Evolutionary conservation across 2,329 filamentous ascomycete species (phyloP).

Genomic region (Xylariaceae sp.): DNA sequence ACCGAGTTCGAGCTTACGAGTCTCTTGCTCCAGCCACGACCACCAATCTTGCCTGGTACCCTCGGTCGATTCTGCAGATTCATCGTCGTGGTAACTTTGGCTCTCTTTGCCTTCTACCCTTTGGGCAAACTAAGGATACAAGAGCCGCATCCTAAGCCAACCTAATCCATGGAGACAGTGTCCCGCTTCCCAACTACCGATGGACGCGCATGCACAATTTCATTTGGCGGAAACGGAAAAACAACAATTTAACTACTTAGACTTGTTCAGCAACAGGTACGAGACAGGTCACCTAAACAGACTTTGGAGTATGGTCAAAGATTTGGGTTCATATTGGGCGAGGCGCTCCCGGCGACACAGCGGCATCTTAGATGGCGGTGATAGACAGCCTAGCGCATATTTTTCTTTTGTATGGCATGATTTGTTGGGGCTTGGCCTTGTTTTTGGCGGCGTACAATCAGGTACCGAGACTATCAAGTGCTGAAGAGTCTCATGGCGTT

Average conservation of each 20-base stretch:
- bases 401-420: slow-evolving; percentile 15
- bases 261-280: slow-evolving; percentile 1
- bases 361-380: not conserved
- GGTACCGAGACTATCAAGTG: slow-evolving; percentile 59
- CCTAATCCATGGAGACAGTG: not conserved
- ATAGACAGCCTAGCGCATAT: slow-evolving; percentile 6
- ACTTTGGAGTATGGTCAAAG: slow-evolving; percentile 2
- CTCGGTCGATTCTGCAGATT: slow-evolving; percentile 28
- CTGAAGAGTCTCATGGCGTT: slow-evolving; percentile 59
- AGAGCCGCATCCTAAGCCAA: not conserved
- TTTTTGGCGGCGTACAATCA: slow-evolving; percentile 38
- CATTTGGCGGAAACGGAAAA: not conserved
- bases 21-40: slow-evolving; percentile 34
- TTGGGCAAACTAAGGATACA: slow-evolving; percentile 16
- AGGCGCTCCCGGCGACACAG: not conserved
- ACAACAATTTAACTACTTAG: not conserved
- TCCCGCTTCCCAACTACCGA: not conserved
- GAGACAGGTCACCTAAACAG: not conserved
- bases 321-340: not conserved
- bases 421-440: not conserved
- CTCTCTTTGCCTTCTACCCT: slow-evolving; percentile 14
- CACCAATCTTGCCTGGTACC: not conserved
- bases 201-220: not conserved
- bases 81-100: slow-evolving; percentile 24
- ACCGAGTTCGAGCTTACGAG: slow-evolving; percentile 53